Conservation (phyloP, 495 filamentous ascomycete genomes). For the Tuber magnatum region DNA sequence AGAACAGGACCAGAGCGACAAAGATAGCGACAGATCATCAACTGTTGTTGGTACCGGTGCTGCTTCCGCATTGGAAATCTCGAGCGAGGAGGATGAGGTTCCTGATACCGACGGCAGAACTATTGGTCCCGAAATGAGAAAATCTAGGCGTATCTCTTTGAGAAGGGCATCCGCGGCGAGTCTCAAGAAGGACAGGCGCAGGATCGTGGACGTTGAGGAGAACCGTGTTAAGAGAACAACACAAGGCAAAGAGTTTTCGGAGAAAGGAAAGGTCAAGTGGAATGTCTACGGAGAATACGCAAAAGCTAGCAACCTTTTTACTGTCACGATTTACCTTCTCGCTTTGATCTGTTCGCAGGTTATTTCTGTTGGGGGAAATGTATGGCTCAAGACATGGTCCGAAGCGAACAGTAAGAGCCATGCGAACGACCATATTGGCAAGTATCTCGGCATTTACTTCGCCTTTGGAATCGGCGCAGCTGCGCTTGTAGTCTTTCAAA, state of each 20-base stretch:
- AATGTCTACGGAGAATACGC: conserved; percentile 81
- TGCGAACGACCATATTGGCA: conserved; percentile 66
- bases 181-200: conserved; percentile 77
- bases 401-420: conserved; percentile 63
- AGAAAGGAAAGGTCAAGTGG: conserved; percentile 98
- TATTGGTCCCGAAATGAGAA: conserved; percentile 37
- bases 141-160: conserved; percentile 65
- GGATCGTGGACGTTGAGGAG: conserved; percentile 75
- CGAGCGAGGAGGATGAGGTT: conserved; percentile 47
- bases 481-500: conserved; percentile 78
- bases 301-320: conserved; percentile 80
- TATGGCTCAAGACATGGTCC: conserved; percentile 92
- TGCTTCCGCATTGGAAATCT: conserved; percentile 43
- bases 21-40: conserved; percentile 50
- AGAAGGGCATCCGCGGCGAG: conserved; percentile 86
- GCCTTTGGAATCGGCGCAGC: conserved; percentile 88
- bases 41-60: conserved; percentile 52
- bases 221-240: conserved; percentile 58
- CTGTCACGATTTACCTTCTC: conserved; percentile 72
- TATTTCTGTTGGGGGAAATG: conserved; percentile 67
- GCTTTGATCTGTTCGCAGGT: conserved; percentile 73
- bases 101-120: conserved; percentile 38
- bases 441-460: conserved; percentile 91
- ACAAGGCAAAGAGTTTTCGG: conserved; percentile 74
- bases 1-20: conserved; percentile 56